A percentile compares a stretch with the other conserved stretches of the same genome.
Evolutionary conservation across 306 rosid species (phyloP).

Genomic region (Lagenaria siceraria): DNA sequence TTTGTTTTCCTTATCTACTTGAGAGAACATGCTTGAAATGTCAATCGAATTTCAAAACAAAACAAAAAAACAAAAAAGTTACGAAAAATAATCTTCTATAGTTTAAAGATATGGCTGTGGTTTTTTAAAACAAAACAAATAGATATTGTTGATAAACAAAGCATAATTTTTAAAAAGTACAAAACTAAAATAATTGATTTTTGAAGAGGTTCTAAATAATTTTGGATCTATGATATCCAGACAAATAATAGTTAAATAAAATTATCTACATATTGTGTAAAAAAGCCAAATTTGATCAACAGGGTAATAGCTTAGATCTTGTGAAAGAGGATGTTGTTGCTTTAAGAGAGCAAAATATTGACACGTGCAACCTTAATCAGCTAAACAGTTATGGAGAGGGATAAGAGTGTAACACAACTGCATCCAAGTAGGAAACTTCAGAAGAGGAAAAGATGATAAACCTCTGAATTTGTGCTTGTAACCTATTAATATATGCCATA

Average conservation of each 20-base stretch:
- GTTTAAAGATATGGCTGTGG: background rate
- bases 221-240: background rate
- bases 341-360: background rate
- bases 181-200: background rate
- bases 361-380: background rate
- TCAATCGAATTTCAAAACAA: background rate
- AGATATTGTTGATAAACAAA: background rate
- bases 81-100: background rate
- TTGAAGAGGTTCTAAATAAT: background rate
- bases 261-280: background rate
- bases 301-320: background rate
- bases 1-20: background rate
- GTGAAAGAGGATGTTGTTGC: background rate
- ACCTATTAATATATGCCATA: slow-evolving; percentile 59
- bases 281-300: background rate
- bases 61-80: too few relatives aligned
- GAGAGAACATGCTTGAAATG: background rate
- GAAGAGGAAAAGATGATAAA: slow-evolving; percentile 24
- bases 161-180: background rate
- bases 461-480: slow-evolving; percentile 92
- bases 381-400: background rate
- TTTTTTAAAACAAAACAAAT: background rate
- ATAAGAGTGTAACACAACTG: background rate
- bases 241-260: background rate
- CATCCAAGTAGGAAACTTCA: background rate